Evolutionary conservation across 2,329 filamentous ascomycete genomes (phyloP), one percentile per base, ranked within the genome.

Genomic region (Rutstroemia sydowiana): DNA sequence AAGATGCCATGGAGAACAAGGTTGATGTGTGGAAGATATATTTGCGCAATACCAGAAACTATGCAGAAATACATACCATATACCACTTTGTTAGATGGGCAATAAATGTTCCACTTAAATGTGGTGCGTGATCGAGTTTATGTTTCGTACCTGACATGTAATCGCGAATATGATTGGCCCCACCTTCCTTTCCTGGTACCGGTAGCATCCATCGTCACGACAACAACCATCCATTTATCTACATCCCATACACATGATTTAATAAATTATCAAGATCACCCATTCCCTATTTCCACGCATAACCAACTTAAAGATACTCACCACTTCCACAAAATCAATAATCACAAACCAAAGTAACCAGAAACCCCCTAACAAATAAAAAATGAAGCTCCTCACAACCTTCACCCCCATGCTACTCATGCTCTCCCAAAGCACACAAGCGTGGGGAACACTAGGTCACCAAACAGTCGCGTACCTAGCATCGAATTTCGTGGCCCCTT

Each of bases 401-500:
- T n/a, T 13, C 14, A 13, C 45, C 48, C 26, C 32, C 20, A 23
- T 51, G 11, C 26, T 51, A 9, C 10, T 46, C 36, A 42, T 51
- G 10, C 39, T 59, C 21, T 57, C 57, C 10, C 6, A 28, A 6
- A 37, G n/a, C n/a, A n/a, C 44, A 8, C 14, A 32, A 3, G 60
- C 58, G 2, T 66, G 63, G 63, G 63, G 63, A 1, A 56, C 77
- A 56, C 73, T 85, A 51, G 82, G 82, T 1, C 82, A 86, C 65
- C 79, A 83, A 61, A 81, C 82, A 3, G 77, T 83, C 7, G 82
- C 80, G 39, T 84, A 82, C 62, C 63, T 86, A 20, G 82, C 82
- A 10, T 75, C 73, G 59, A 75, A 75, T 62, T 79, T 85, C 60
- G 78, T 86, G 46, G 67, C 75, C 49, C 71, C 76, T 32, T 65